Evolutionary conservation across 768 basidiomycete species (phyloP), one percentile per base, ranked within the genome.

Genomic region (Tricholoma flavovirens): DNA sequence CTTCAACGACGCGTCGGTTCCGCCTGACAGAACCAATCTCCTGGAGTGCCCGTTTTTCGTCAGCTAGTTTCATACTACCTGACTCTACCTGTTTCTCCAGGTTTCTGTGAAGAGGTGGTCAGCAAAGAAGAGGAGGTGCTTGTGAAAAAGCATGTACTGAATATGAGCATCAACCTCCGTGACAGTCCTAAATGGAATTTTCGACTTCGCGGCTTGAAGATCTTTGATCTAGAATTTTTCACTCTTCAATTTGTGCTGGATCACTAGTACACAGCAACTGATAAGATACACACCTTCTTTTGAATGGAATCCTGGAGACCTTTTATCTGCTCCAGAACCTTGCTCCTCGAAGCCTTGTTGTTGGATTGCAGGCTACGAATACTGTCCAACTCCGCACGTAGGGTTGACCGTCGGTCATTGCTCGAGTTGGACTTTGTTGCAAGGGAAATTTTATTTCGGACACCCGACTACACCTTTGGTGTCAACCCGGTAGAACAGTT

Each of bases 21-120:
- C 92, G 87, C 66, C 82, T 90, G 59, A 78, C 74, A 43, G 80
- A 78, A 59, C 79, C 83, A 59, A 99, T 96, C 64, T 98, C 96
- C 61, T 83, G 81, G n/a, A 99, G 79, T 4, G 94, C 90, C 51
- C 93, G 87, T 74, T 97, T 98, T 73, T 99, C 97, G 55, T 97
- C 95, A 24, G 86, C 93, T 56, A 98, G 79, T 68, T 92, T 97
- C 80, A 99, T 79, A 56, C 64, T 83, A 22, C 96, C 96, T 4
- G 91, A 91, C 67, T 98, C 96, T 53, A 99, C 86, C 68, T 93
- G 90, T 66, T 83, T 87, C 50, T 98, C 91, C 57, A 97, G 76
- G 58, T 86, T 77, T 63, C 93, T 95, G 64, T 15, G 53, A 48
- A 30, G n/a, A n/a, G 58, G 42, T 57, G 49, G 29, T 55, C 38